A percentile compares a stretch with the other conserved stretches of the same genome.
Evolutionary conservation across 306 rosid species (phyloP).

Genomic region (Cicer cuneatum): DNA sequence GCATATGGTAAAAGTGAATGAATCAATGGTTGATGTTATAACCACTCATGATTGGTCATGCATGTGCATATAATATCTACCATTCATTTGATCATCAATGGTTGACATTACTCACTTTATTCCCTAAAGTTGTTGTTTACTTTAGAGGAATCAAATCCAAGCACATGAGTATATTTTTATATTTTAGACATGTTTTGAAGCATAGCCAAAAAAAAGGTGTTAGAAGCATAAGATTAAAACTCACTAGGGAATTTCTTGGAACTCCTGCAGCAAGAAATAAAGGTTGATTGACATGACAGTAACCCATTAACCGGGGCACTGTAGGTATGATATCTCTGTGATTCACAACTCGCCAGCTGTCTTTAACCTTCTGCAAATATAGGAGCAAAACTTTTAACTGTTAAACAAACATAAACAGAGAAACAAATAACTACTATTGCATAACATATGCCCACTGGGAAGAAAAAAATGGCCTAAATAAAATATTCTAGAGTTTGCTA

Average conservation of each 20-base stretch:
- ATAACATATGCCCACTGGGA: slow-evolving; percentile 1
- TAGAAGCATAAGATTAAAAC: slow-evolving; percentile 45
- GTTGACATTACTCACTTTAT: no score
- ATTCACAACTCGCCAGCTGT: slow-evolving; percentile 98
- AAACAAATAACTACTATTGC: slow-evolving; percentile 14
- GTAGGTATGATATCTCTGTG: slow-evolving; percentile 99
- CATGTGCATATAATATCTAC: no score
- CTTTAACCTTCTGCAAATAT: slow-evolving; percentile 84
- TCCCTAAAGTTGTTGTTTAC: no score
- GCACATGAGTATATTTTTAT: slow-evolving; percentile 12
- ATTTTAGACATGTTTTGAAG: slow-evolving; percentile 1
- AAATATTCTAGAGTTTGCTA: background rate
- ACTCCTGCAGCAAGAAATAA: slow-evolving; percentile 83
- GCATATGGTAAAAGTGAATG: no score
- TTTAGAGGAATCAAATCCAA: no score
- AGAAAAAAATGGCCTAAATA: slow-evolving; percentile 11
- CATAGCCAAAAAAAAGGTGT: background rate
- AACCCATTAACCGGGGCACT: slow-evolving; percentile 95
- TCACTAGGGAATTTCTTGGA: slow-evolving; percentile 67
- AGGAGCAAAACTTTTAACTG: slow-evolving; percentile 23
- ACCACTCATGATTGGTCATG: no score
- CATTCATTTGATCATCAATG: no score
- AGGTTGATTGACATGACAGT: slow-evolving; percentile 95
- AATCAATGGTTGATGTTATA: no score
- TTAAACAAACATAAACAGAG: slow-evolving; percentile 44